These are phyloP conservation scores for Zygoascus meyerae DNA, from an alignment of 1,139 yeast species.

Conservation along the genomic window DNA sequence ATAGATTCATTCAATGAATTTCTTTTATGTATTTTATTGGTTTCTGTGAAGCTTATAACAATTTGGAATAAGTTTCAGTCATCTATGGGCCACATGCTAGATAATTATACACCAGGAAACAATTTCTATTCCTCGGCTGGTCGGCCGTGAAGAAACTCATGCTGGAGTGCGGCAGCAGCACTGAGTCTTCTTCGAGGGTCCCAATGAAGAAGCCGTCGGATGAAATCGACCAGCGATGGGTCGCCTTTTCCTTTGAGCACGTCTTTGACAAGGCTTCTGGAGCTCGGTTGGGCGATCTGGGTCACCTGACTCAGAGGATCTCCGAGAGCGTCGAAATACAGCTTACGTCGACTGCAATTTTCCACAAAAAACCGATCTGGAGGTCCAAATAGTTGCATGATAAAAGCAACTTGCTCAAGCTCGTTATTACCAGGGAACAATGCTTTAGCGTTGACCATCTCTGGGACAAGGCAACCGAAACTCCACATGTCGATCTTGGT, in stretches of 20 bases:
- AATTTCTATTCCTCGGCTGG: background rate
- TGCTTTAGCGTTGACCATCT: slow-evolving; percentile 60
- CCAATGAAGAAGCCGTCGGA: slow-evolving; percentile 44
- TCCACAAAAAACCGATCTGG: slow-evolving; percentile 44
- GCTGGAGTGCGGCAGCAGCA: slow-evolving; percentile 42
- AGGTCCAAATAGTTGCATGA: slow-evolving; percentile 56
- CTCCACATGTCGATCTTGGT: slow-evolving; percentile 78
- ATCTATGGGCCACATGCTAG: no score
- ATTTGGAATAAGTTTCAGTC: no score
- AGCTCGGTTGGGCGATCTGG: slow-evolving; percentile 27
- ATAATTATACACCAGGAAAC: no score
- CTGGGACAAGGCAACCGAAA: slow-evolving; percentile 63
- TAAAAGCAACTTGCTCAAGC: slow-evolving; percentile 54
- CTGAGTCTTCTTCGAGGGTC: slow-evolving; percentile 45
- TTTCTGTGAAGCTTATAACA: no score
- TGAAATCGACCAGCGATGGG: slow-evolving; percentile 30
- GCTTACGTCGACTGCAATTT: slow-evolving; percentile 33
- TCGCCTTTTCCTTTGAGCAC: slow-evolving; percentile 24
- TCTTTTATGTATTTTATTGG: no score
- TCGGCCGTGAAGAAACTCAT: slow-evolving; percentile 19
- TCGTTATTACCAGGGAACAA: slow-evolving; percentile 68
- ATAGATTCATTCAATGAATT: no score
- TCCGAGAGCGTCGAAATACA: slow-evolving; percentile 42
- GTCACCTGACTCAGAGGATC: slow-evolving; percentile 35
- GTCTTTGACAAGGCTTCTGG: slow-evolving; percentile 17